phyloP scores from a whole-genome alignment of 257 asterid species.

The Buddleja alternifolia region DNA sequence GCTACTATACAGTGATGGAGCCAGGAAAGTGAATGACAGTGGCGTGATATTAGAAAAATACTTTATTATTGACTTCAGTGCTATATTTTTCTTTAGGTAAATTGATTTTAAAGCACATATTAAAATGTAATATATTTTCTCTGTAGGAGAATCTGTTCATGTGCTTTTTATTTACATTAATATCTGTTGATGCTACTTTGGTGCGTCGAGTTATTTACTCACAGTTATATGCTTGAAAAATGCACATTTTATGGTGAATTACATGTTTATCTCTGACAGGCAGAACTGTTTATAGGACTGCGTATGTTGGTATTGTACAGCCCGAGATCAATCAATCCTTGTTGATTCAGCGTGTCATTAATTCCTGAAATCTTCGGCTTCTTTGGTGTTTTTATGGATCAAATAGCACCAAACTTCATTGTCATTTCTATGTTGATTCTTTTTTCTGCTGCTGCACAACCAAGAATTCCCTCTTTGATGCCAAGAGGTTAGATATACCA shows the following conservation, averaged over 20 bases:
- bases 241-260: neutral
- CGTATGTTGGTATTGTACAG: slow-evolving; percentile 4
- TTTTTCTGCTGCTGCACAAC: neutral
- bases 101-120: no score
- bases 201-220: neutral
- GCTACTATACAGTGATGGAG: neutral
- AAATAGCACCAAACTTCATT: neutral
- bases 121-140: no score
- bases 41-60: no score
- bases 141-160: neutral
- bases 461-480: slow-evolving; percentile 8
- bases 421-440: neutral
- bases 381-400: slow-evolving; percentile 1
- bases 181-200: neutral
- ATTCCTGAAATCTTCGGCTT: neutral
- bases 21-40: no score
- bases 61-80: no score
- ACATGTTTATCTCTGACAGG: slow-evolving; percentile 24
- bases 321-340: neutral
- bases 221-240: neutral
- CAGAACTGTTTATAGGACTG: slow-evolving; percentile 18
- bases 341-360: neutral
- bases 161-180: neutral
- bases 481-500: slow-evolving; percentile 7
- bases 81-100: no score